These are phyloP conservation scores for Petunia hybrid DNA, from an alignment of 305 asterid genomes.

Conservation along the genomic window DNA sequence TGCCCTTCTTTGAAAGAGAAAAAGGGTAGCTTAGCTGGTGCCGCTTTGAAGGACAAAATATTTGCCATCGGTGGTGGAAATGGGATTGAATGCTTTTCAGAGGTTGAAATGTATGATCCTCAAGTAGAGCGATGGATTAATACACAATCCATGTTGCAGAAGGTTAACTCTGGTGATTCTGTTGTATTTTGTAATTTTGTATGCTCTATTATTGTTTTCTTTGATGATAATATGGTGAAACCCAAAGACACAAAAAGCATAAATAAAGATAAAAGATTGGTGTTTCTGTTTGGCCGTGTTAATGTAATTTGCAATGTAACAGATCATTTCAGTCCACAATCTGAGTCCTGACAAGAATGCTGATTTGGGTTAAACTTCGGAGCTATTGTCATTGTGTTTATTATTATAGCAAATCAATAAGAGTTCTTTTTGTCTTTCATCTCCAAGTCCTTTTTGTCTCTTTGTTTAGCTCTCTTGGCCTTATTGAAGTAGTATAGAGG, in stretches of 20 bases:
- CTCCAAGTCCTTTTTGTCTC: not conserved
- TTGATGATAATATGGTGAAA: not conserved
- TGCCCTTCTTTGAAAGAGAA: conserved; percentile 60
- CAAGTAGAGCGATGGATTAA: conserved; percentile 75
- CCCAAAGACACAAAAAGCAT: conserved; percentile 13
- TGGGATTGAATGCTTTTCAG: conserved; percentile 65
- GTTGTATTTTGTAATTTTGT: not conserved
- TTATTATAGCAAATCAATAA: conserved; percentile 10
- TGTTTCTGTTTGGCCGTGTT: not conserved
- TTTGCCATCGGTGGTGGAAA: conserved; percentile 89
- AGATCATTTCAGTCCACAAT: not conserved
- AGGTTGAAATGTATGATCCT: conserved; percentile 79
- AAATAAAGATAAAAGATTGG: conserved; percentile 2
- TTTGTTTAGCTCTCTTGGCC: conserved; percentile 19
- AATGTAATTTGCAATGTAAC: conserved; percentile 2
- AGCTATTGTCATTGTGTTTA: not conserved
- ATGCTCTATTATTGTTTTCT: conserved; percentile 16
- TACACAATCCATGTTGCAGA: conserved; percentile 76
- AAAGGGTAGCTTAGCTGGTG: conserved; percentile 79
- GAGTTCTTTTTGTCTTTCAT: conserved; percentile 5
- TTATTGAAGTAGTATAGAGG: conserved; percentile 7
- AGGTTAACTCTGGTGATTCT: conserved; percentile 48
- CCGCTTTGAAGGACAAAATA: conserved; percentile 64
- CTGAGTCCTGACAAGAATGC: conserved; percentile 14
- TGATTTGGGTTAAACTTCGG: not conserved